A percentile compares a stretch with the other conserved stretches of the same genome.
Evolutionary conservation across 2,329 filamentous ascomycete genomes (phyloP).

Genomic region (Ceratocystis harringtonii): DNA sequence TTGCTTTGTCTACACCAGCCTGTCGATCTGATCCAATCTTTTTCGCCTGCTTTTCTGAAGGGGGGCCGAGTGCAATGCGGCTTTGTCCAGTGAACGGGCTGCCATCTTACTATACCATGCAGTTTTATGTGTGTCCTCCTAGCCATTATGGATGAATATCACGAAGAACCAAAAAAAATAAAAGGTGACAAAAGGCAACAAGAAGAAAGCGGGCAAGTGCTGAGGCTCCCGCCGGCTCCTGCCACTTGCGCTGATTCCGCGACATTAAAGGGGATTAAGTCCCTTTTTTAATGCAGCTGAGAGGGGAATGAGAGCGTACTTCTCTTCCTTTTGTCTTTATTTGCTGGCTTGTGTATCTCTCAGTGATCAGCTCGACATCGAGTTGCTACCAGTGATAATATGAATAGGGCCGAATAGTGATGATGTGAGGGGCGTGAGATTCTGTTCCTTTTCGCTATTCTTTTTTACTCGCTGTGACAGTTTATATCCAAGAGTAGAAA

Average conservation of each 20-base stretch:
- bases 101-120: not conserved
- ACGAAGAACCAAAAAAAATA: not conserved
- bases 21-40: not conserved
- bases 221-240: not conserved
- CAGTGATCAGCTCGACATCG: not conserved
- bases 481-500: too few species aligned
- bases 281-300: not conserved
- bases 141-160: not conserved
- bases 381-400: not conserved
- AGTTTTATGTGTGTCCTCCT: not conserved
- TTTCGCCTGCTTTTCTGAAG: not conserved
- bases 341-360: not conserved
- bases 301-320: not conserved
- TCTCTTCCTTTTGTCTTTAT: not conserved
- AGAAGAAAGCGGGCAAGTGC: not conserved
- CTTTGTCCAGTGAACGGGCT: not conserved
- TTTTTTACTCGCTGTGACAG: not conserved
- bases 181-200: not conserved
- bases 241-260: constrained; percentile 1
- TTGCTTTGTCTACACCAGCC: not conserved
- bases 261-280: not conserved
- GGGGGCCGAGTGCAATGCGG: not conserved
- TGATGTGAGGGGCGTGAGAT: not conserved
- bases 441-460: not conserved
- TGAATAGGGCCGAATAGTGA: not conserved